These are phyloP conservation scores for Exophiala bonariae DNA, from an alignment of 2,329 filamentous ascomycete genomes.

Conservation along the genomic window DNA sequence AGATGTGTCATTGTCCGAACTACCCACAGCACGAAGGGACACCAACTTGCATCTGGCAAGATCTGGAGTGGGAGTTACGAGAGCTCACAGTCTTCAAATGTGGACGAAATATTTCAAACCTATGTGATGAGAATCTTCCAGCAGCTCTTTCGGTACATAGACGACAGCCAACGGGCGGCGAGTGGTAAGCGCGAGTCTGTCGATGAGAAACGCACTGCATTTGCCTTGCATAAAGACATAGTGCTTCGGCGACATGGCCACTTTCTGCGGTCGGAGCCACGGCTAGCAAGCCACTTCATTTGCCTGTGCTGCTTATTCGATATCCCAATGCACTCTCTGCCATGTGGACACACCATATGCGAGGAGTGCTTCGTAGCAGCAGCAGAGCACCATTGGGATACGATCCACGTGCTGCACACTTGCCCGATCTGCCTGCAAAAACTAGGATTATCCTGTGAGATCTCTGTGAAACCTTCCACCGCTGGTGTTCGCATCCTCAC, in stretches of 20 bases:
- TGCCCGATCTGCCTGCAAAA: not conserved
- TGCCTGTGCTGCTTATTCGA: not conserved
- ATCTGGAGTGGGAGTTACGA: not conserved
- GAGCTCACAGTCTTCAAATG: too few relatives aligned
- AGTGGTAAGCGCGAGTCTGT: too few relatives aligned
- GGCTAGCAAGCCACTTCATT: not conserved
- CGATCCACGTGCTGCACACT: not conserved
- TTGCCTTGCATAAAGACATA: not conserved
- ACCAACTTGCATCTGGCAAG: not conserved
- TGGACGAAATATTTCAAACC: too few relatives aligned
- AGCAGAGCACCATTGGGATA: not conserved
- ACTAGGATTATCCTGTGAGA: not conserved
- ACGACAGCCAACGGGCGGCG: too few relatives aligned
- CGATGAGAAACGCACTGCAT: not conserved
- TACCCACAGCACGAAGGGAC: constrained; percentile 27
- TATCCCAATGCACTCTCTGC: not conserved
- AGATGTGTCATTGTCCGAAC: constrained; percentile 41
- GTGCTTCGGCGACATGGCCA: not conserved
- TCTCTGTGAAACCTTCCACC: not conserved
- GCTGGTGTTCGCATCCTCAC: not conserved
- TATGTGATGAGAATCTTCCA: too few relatives aligned
- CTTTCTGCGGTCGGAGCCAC: not conserved
- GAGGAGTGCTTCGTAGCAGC: not conserved
- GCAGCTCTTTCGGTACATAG: too few relatives aligned
- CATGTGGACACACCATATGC: not conserved